Evolutionary conservation across 495 filamentous ascomycete genomes (phyloP).

Genomic region (Penicillium dipodomyicola): DNA sequence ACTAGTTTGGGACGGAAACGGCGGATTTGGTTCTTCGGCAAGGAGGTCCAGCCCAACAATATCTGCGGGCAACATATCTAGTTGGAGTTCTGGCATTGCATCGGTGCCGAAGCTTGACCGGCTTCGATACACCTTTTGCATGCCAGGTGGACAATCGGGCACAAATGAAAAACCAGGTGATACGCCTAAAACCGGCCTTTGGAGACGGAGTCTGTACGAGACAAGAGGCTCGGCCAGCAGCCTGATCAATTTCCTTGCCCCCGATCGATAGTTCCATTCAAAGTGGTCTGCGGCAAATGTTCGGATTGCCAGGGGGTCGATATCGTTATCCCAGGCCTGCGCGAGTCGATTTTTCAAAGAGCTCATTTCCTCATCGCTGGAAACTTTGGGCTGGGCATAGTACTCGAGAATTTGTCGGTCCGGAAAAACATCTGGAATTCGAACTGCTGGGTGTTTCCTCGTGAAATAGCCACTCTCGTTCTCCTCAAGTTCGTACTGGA

Average conservation of each 20-base stretch:
- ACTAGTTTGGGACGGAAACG: constrained; percentile 31
- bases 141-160: constrained; percentile 35
- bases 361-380: constrained; percentile 56
- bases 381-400: constrained; percentile 83
- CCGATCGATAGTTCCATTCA: constrained; percentile 75
- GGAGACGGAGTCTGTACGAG: constrained; percentile 57
- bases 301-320: constrained; percentile 68
- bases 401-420: constrained; percentile 73
- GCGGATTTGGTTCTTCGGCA: constrained; percentile 61
- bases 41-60: constrained; percentile 75
- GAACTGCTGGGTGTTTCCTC: constrained; percentile 67
- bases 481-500: constrained; percentile 72
- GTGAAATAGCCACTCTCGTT: constrained; percentile 85
- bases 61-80: constrained; percentile 72
- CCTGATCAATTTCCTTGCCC: constrained; percentile 81
- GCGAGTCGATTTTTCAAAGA: constrained; percentile 46
- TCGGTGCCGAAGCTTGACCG: constrained; percentile 73
- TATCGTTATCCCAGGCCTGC: constrained; percentile 59
- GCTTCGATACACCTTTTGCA: constrained; percentile 60
- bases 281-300: constrained; percentile 75
- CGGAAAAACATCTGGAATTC: constrained; percentile 79
- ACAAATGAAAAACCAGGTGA: constrained; percentile 25
- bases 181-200: constrained; percentile 27
- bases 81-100: constrained; percentile 67
- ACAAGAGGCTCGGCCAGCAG: constrained; percentile 78